Evolutionary conservation across 768 basidiomycete genomes (phyloP), one percentile per base, ranked within the genome.

Genomic region (Tephrocybe sp.): DNA sequence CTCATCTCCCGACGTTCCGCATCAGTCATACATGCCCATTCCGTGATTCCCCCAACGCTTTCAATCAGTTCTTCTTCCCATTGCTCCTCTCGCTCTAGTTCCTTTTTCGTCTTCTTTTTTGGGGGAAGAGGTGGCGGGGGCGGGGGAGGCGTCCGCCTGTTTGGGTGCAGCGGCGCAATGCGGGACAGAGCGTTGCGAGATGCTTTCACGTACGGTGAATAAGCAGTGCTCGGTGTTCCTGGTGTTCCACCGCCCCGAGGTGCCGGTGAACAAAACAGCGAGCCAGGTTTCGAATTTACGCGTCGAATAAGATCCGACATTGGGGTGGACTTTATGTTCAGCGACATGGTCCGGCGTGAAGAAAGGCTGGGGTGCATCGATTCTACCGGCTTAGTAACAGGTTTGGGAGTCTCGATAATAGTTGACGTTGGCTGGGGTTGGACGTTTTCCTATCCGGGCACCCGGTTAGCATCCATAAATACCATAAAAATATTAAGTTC

Each of bases 61-160:
- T 91, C 89, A 20, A 85, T 73, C 51, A 91, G 67, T 68, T 92
- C 88, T 64, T 87, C 81, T 62, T 90, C 88, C 78, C 89, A 89
- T 60, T 76, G 78, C 64, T 91, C 89, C 67, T 91, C 89, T 60
- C 79, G 67, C 60, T 83, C 79, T 19, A 87, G 66, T 67, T 88
- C 81, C 64, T 90, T 91, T 73, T 89, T 89, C 45, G 81, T 84
- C 72, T 91, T 91, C 69, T 83, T 87, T 55, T 76, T 80, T 39
- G 84, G 82, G 4, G 87, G 86, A 0, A 82, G 83, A 4, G 82
- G 80, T 0, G 89, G 89, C 2, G 72, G 75, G 0, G 86, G 85
- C 0, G 86, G 88, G 0, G 89, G 88, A 0, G 89, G 89, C 1
- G 85, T 80, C 12, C 80, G 77, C 42, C 87, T 72, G 62, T 87